A percentile compares a stretch with the other conserved stretches of the same genome.
Conservation (phyloP, 2,329 filamentous ascomycete genomes). For the Dothistroma septosporum region DNA sequence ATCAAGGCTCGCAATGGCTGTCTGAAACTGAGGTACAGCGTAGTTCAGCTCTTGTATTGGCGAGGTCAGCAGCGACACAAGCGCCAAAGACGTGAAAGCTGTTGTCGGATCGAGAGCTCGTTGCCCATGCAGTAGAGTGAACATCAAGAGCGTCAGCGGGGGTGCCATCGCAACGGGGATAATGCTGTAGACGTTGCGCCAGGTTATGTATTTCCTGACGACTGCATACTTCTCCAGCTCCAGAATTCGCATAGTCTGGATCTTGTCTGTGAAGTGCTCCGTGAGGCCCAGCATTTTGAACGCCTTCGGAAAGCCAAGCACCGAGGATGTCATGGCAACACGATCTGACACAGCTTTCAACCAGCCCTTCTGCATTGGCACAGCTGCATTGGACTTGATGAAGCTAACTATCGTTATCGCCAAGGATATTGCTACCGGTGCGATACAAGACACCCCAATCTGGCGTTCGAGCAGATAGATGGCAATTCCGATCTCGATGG, state of each 20-base stretch:
- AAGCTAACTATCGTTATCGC: conserved; percentile 17
- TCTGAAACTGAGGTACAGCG: conserved; percentile 16
- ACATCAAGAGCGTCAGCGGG: conserved; percentile 19
- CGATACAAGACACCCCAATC: conserved; percentile 19
- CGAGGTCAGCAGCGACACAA: conserved; percentile 14
- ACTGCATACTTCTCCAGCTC: conserved; percentile 17
- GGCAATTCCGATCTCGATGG: conserved; percentile 22
- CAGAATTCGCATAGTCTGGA: conserved; percentile 18
- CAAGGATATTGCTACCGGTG: conserved; percentile 17
- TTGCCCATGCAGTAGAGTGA: conserved; percentile 10
- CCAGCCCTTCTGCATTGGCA: conserved; percentile 21
- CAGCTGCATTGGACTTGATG: conserved; percentile 11
- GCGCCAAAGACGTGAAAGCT: conserved; percentile 20
- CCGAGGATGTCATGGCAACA: conserved; percentile 19
- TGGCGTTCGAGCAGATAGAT: conserved; percentile 20
- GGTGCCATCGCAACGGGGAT: conserved; percentile 12
- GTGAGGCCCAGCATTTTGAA: conserved; percentile 24
- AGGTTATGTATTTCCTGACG: conserved; percentile 20
- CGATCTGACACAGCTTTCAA: conserved; percentile 14
- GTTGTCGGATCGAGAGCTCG: conserved; percentile 13
- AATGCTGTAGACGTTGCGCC: conserved; percentile 18
- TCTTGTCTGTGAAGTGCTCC: conserved; percentile 15
- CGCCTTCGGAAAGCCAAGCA: conserved; percentile 16
- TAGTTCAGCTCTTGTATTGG: conserved; percentile 19
- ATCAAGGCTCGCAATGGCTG: conserved; percentile 20